phyloP scores from a whole-genome alignment of 306 rosid genomes.

The Vigna reflexopilosa region DNA sequence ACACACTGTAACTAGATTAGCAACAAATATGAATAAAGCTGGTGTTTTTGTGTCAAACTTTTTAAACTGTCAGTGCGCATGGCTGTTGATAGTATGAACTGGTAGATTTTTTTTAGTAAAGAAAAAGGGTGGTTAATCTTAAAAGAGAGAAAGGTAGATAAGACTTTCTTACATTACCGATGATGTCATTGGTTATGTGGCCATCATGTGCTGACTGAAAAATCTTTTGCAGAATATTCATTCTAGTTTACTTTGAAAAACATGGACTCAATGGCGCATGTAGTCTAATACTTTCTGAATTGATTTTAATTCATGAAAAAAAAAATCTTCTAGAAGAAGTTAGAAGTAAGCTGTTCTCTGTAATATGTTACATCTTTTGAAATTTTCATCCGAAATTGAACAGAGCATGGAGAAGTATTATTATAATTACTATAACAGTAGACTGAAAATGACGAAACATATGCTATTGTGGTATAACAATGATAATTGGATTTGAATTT shows the following conservation, averaged over 20 bases:
- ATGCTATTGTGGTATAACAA: too few species aligned
- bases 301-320: too few species aligned
- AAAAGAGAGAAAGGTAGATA: background rate
- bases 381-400: too few species aligned
- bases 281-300: too few species aligned
- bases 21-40: constrained; percentile 2
- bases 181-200: background rate
- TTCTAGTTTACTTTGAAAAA: background rate
- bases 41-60: background rate
- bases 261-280: background rate
- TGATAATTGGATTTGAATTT: background rate
- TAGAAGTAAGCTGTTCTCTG: too few species aligned
- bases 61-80: background rate
- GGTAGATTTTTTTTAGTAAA: background rate
- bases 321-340: too few species aligned
- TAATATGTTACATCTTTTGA: too few species aligned
- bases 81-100: background rate
- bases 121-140: background rate
- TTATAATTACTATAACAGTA: background rate
- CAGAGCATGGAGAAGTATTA: background rate
- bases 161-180: background rate
- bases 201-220: background rate
- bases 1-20: background rate
- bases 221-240: background rate
- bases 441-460: background rate